phyloP scores from a whole-genome alignment of 352 stramenopile genomes.

The Plasmopara halstedii region DNA sequence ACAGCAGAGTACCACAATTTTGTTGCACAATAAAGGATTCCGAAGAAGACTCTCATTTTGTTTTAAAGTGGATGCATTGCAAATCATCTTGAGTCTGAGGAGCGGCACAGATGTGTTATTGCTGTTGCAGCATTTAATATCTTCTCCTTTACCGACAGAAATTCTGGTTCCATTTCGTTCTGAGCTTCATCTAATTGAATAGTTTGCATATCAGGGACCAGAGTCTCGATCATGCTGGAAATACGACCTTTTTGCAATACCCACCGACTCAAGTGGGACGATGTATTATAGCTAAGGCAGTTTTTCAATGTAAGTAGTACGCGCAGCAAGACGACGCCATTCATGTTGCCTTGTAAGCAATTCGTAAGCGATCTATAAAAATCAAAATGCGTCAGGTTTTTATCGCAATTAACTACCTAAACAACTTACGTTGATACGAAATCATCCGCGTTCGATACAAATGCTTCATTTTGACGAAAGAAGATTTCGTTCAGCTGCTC shows the following conservation, averaged over 20 bases:
- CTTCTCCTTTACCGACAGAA: constrained; percentile 24
- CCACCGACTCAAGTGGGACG: constrained; percentile 24
- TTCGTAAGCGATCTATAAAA: constrained; percentile 15
- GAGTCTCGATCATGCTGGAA: constrained; percentile 13
- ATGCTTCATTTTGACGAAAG: constrained; percentile 20
- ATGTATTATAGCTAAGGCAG: constrained; percentile 41
- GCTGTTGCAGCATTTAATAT: constrained; percentile 39
- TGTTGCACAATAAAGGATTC: constrained; percentile 1
- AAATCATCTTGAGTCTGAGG: constrained; percentile 1
- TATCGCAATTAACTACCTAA: neutral
- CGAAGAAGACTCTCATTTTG: neutral
- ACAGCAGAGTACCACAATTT: neutral
- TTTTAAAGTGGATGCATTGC: neutral
- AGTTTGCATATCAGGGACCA: constrained; percentile 5
- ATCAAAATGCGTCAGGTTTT: neutral
- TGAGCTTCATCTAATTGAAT: constrained; percentile 2
- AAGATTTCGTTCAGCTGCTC: constrained; percentile 47
- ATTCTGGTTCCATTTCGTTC: neutral
- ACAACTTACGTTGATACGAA: constrained; percentile 18
- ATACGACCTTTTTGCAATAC: constrained; percentile 18
- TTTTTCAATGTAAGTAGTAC: constrained; percentile 54
- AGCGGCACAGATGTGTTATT: constrained; percentile 26
- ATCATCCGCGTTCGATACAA: constrained; percentile 1
- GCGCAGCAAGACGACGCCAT: constrained; percentile 27
- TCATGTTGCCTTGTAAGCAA: constrained; percentile 18